Base-by-base conservation (phyloP, 169 alveolate species). In the Cryptosporidium parvum region DNA sequence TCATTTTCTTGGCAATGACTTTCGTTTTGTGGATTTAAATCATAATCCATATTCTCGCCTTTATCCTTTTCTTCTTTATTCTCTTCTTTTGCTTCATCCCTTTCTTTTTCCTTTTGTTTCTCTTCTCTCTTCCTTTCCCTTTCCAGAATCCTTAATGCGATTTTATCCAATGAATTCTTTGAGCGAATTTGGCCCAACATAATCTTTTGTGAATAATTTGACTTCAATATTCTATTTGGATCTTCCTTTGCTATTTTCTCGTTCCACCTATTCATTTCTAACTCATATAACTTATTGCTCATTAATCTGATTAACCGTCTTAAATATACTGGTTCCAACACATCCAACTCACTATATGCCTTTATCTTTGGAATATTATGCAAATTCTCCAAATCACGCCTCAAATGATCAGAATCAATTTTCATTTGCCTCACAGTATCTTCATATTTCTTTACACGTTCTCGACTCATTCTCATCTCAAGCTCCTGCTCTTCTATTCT, bases 301-400 rank as follows among this genome's bases (percentile, higher is more conserved):
- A 80, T 62, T 29, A 80, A 23, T 21, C 89, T 59, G 44, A 62
- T 58, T 35, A 80, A 1, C 39, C 75, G 62, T 59, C 89, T 80
- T 18, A 80, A 65, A 42, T 80, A 80, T 8, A 80, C 75, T 0
- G 89, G 89, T 44, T 80, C 89, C 70, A 80, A 45, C 8, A 80
- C 89, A 44, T 80, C 89, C 10, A 42, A 29, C 39, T 80, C 89
- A 45, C 89, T 80, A 23, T 80, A 80, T 26, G 89, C 89, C 35
- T 80, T 80, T 6, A 80, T 80, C 70, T 80, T 80, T n/a, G 89
- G 89, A 37, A 80, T 33, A 62, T 80, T 80, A 6, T 67, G 56
- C n/a, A 62, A 51, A 42, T 62, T 80, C 42, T 80, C 89, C 26
- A 80, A 21, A 29, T 80, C 59, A 8, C 65, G 61, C 53, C 42